Conservation (phyloP, 2,329 filamentous ascomycete genomes). For the Neopestalotiopsis clavispora region DNA sequence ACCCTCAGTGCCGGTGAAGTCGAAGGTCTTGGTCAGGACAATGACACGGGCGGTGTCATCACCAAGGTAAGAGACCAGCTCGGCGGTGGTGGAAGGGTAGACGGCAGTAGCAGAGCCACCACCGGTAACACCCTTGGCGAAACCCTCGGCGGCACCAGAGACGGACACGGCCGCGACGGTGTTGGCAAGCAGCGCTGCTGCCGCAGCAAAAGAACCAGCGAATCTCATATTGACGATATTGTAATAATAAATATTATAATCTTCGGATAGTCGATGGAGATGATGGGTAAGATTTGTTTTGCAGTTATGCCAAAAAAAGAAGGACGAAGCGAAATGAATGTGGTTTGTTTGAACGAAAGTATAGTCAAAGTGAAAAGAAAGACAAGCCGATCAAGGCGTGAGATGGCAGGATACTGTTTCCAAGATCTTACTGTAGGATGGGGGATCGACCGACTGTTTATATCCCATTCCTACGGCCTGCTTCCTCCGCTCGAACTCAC, state of each 20-base stretch:
- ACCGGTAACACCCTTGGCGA: slow-evolving; percentile 60
- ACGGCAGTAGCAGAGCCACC: slow-evolving; percentile 60
- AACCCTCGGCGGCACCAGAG: slow-evolving; percentile 44
- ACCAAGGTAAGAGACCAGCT: slow-evolving; percentile 64
- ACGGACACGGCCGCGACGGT: slow-evolving; percentile 34
- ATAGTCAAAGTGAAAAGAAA: slow-evolving; percentile 2
- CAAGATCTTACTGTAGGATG: neutral
- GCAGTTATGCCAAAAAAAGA: neutral
- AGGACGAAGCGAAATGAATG: slow-evolving; percentile 10
- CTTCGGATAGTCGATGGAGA: neutral
- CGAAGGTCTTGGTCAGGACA: slow-evolving; percentile 59
- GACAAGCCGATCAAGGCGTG: slow-evolving; percentile 8
- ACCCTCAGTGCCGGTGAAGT: slow-evolving; percentile 62
- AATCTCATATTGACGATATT: slow-evolving; percentile 18
- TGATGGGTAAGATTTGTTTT: neutral
- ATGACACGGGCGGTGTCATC: slow-evolving; percentile 60
- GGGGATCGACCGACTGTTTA: neutral
- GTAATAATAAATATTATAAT: neutral
- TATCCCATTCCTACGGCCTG: neutral
- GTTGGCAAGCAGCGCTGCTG: slow-evolving; percentile 15
- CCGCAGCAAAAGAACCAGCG: slow-evolving; percentile 14
- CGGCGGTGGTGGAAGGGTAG: slow-evolving; percentile 55
- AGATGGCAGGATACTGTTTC: slow-evolving; percentile 1
- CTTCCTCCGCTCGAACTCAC: neutral
- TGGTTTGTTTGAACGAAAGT: neutral